Base-by-base conservation (phyloP, 495 filamentous ascomycete genomes). In the Podospora conica region DNA sequence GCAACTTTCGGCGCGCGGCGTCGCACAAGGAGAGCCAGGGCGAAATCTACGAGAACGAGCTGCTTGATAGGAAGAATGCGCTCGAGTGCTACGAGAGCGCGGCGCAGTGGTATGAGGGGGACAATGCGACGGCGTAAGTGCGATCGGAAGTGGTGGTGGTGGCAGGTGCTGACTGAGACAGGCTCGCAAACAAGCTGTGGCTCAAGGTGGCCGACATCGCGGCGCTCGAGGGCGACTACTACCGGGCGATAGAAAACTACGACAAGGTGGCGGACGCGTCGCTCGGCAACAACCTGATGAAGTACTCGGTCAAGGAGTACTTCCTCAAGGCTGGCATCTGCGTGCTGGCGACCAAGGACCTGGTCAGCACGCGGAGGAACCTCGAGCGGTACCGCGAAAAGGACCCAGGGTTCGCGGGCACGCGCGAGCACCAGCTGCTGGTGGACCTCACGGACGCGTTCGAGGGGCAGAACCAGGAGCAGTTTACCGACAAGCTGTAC, bases 261-360 rank as follows among this genome's bases (percentile, higher is more conserved):
- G 94, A 97, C 75, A 85, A 87, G 69, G 90, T 96, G 53, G 90
- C 90, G 31, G 84, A 84, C 28, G 78, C 83, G 53, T 87, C 86
- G 7, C 85, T 93, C 60, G 84, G 84, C 73, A 94, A 93, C 77
- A 88, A 90, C 71, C 75, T 93, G 67, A 93, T 96, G 91, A 91
- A 87, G 71, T 97, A 88, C 85, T 91, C 87, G 18, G 88, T 97
- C 63, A 96, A 96, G 76, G 91, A 96, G 60, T 96, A 97, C 78
- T 89, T 96, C 75, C 80, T 97, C 66, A 96, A 96, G 81, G 91
- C 91, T 0, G 92, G 91, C 48, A 87, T 97, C 60, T 94, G 90
- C 77, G 86, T 90, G 68, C 81, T 96, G 48, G 90, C 91, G 63
- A 85, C 85, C 55, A 86, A 86, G 68, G 92, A 97, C 72, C 77